Conservation (phyloP, 164 flowering plant genomes). For the Magnolia officinalis region DNA sequence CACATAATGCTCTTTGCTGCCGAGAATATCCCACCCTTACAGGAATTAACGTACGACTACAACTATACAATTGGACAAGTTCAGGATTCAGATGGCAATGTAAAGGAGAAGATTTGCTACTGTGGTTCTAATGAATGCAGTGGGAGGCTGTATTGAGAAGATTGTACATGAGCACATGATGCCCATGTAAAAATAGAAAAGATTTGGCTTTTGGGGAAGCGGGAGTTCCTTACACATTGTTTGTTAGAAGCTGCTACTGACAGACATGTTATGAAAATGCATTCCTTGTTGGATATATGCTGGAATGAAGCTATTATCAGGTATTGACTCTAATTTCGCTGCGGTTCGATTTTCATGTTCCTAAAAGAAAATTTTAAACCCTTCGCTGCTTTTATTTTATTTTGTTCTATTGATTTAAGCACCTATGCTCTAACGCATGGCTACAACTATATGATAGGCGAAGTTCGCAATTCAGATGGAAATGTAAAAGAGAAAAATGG, state of each 20-base stretch:
- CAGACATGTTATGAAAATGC: background rate
- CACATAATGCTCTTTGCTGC: constrained; percentile 89
- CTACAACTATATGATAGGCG: no score
- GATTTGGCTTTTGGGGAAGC: background rate
- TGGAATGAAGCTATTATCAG: background rate
- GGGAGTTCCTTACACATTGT: background rate
- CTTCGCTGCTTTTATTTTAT: background rate
- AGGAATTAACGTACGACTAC: constrained; percentile 80
- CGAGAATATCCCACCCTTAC: constrained; percentile 80
- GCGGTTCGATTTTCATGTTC: background rate
- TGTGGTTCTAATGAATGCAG: constrained; percentile 86
- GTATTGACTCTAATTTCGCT: background rate
- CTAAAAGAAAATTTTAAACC: background rate
- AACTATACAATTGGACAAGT: constrained; percentile 68
- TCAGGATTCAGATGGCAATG: constrained; percentile 56
- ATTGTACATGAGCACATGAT: background rate
- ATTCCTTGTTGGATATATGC: background rate
- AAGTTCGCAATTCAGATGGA: no score
- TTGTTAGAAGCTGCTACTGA: background rate
- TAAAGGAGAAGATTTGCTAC: constrained; percentile 61
- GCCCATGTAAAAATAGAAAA: background rate
- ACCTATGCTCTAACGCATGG: background rate
- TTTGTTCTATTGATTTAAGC: background rate
- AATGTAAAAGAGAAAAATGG: no score
- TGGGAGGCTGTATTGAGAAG: constrained; percentile 67